A percentile compares a stretch with the other conserved stretches of the same genome.
Evolutionary conservation across 2,329 filamentous ascomycete genomes (phyloP).

Genomic region (Aspergillus nomiae): DNA sequence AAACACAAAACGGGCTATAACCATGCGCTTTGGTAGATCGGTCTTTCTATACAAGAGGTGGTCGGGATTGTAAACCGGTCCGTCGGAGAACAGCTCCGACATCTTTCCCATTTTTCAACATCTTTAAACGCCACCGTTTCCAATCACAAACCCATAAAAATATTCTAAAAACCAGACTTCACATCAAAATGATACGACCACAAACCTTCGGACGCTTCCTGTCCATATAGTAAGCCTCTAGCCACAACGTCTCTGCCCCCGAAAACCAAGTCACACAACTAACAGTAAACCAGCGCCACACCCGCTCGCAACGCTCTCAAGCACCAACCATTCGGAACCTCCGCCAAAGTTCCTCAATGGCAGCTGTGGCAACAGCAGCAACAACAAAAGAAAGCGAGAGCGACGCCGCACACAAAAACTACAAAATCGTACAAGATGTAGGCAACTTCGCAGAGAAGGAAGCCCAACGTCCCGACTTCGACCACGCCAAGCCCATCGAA

Average conservation of each 20-base stretch:
- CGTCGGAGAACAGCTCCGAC: background rate
- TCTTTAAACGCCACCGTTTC: background rate
- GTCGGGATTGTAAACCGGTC: background rate
- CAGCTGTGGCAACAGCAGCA: background rate
- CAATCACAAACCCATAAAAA: background rate
- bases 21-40: background rate
- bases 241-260: background rate
- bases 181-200: background rate
- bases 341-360: background rate
- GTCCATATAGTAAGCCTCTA: background rate
- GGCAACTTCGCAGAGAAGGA: constrained; percentile 33
- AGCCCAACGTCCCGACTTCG: constrained; percentile 37
- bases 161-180: background rate
- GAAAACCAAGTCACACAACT: background rate
- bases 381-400: background rate
- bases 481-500: constrained; percentile 26
- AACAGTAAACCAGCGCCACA: background rate
- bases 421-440: constrained; percentile 23
- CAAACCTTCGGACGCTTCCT: background rate
- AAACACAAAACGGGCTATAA: background rate
- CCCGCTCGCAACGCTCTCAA: background rate
- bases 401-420: constrained; percentile 5
- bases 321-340: background rate
- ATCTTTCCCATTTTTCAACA: background rate
- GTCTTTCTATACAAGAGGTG: background rate